A percentile compares a stretch with the other conserved stretches of the same genome.
Conservation (phyloP, 176 grass and related monocot genomes). For the Lolium multiflorum region DNA sequence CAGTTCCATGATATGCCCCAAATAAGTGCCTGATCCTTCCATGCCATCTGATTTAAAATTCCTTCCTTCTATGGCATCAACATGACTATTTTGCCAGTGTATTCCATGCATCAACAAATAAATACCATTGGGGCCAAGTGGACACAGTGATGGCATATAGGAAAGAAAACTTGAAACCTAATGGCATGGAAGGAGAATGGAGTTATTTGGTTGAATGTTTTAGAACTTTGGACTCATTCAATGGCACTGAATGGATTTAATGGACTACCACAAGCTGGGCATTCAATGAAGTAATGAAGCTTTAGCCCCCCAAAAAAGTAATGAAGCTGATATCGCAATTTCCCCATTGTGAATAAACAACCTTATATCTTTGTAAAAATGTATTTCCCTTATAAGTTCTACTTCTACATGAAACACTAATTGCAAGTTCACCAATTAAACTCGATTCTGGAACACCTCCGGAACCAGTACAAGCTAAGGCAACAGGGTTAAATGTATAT, state of each 20-base stretch:
- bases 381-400: neutral
- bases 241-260: neutral
- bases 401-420: neutral
- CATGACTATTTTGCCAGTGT: neutral
- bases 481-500: too few species aligned
- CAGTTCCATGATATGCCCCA: neutral
- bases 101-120: neutral
- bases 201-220: neutral
- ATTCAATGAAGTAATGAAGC: neutral
- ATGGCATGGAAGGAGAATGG: neutral
- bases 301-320: too few species aligned
- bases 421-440: too few species aligned
- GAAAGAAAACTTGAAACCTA: neutral
- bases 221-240: neutral
- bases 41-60: neutral
- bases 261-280: neutral
- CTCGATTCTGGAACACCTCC: too few species aligned
- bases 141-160: neutral
- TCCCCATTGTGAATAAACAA: neutral
- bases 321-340: constrained; percentile 1
- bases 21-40: neutral
- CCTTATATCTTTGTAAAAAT: neutral
- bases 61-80: neutral
- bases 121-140: neutral
- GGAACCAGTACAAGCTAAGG: too few species aligned